Evolutionary conservation across 1,139 yeast species (phyloP), one percentile per base, ranked within the genome.

Genomic region (Candida pseudoviswanathii): DNA sequence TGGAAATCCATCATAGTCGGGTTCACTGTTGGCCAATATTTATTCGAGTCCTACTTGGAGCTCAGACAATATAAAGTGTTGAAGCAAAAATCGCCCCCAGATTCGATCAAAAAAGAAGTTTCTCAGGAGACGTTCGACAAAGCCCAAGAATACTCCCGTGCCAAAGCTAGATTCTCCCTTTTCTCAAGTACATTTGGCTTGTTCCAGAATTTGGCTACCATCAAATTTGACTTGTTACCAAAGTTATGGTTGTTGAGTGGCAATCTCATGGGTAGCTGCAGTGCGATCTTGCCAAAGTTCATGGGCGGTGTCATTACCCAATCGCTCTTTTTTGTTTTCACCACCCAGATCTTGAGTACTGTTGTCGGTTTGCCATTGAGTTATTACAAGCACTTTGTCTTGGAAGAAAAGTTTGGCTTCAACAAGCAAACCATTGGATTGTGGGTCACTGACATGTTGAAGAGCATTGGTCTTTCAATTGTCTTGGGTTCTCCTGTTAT

Each of bases 381-480:
- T 9, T 85, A 88, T 66, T 92, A 91, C 68, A 74, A 80, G 50
- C 86, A 87, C 59, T 94, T 94, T 72, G 94, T 91, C 10, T 77
- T 94, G 59, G 99, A 94, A 70, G 97, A 92, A 66, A 84, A 84
- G 67, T 92, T 78, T 62, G 99, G 99, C 0, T 94, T 94, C 75
- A 94, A 94, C 71, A 94, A 94, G 67, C 78, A 82, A 59, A 94
- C 97, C 0, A 54, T 78, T 16, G 70, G 75, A 45, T 72, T 90
- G 47, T 94, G 96, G 88, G 52, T 88, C 43, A 63, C 81, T 24
- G 99, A 94, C 67, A 71, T 75, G 57, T 43, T 90, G 53, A 94
- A 94, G 71, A 69, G 80, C 30, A 68, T 80, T 44, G 55, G 75
- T 1, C 71, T 94, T 49, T 66, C 81, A 30, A 62, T 80, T 46